Base-by-base conservation (phyloP, 352 stramenopile genomes). In the Discostella stelligera region DNA sequence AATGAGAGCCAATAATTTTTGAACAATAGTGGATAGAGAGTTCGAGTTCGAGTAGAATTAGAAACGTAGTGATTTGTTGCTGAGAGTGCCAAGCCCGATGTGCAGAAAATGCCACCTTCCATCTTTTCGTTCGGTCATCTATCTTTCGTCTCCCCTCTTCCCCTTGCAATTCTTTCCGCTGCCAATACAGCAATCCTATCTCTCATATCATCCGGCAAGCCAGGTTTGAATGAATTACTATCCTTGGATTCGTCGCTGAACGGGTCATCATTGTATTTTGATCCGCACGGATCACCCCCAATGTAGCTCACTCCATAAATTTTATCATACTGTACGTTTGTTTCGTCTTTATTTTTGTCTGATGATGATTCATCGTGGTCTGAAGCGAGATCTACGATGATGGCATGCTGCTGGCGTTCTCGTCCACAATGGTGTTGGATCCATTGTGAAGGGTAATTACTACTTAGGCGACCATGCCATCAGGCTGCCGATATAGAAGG, bases 141-240 rank as follows among this genome's bases (percentile, higher is more conserved):
- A 25, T 25, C 58, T 70, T 74, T 44, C 37, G 4, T 44, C 37
- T 44, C 44, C 74, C 61, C 49, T 84, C 68, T 32, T 53, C 7
- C 37, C 37, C 37, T 44, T 44, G 37, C 37, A 44, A 77, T 13
- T 54, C 76, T 82, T 69, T 77, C 54, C 8, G 71, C 63, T 11
- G 74, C 75, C 21, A 87, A 44, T 4, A 68, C 71, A 58, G 56
- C 65, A 61, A 87, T 87, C 44, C 80, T 65, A 71, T 75, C 76
- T 55, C 83, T 87, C 75, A 82, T 82, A 50, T 77, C 67, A 58
- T 87, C 71, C 2, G 80, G 80, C 30, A 84, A 68, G 9, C 80
- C 80, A 25, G 75, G 80, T 41, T 81, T 83, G 44, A 54, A 67
- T 23, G 50, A 30, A 21, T 67, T 10, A 14, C 18, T 46, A 48